Percentiles rank a stretch among this genome's conserved stretches.
These are phyloP conservation scores for Aeschynomene evenia DNA, from an alignment of 306 rosid genomes.

Conservation along the genomic window DNA sequence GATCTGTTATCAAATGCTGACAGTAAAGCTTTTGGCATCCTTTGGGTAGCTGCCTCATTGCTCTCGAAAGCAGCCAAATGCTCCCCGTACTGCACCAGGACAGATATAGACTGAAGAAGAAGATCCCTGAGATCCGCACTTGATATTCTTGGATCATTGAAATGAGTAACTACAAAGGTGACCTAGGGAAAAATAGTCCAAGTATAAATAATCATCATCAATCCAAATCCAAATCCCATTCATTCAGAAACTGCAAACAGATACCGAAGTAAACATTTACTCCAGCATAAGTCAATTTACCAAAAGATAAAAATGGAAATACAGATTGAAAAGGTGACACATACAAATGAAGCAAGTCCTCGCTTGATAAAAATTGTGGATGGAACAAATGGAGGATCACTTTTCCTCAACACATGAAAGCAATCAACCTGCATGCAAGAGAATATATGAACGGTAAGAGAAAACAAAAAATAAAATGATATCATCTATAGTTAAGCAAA, in stretches of 20 bases:
- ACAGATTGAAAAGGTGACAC: constrained; percentile 37
- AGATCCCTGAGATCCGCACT: constrained; percentile 95
- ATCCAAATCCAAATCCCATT: neutral
- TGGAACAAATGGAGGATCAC: constrained; percentile 94
- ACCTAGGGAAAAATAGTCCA: constrained; percentile 54
- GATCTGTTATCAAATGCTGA: constrained; percentile 94
- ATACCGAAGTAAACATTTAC: neutral
- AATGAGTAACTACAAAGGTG: constrained; percentile 88
- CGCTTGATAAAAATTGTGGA: constrained; percentile 79
- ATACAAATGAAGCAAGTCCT: constrained; percentile 91
- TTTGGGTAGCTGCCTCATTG: constrained; percentile 78
- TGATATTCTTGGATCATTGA: constrained; percentile 92
- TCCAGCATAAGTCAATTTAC: neutral
- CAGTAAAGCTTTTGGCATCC: constrained; percentile 82
- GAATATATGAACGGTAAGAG: neutral
- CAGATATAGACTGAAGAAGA: constrained; percentile 94
- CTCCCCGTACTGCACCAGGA: constrained; percentile 88
- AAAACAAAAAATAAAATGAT: neutral
- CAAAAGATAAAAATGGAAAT: neutral
- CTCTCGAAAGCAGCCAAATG: constrained; percentile 80
- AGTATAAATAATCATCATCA: neutral
- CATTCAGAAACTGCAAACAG: neutral
- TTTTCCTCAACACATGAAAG: constrained; percentile 93
- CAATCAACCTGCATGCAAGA: constrained; percentile 76
- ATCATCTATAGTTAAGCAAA: constrained; percentile 6